Evolutionary conservation across 2,329 filamentous ascomycete genomes (phyloP), one percentile per base, ranked within the genome.

Genomic region (Anisogramma anomala): DNA sequence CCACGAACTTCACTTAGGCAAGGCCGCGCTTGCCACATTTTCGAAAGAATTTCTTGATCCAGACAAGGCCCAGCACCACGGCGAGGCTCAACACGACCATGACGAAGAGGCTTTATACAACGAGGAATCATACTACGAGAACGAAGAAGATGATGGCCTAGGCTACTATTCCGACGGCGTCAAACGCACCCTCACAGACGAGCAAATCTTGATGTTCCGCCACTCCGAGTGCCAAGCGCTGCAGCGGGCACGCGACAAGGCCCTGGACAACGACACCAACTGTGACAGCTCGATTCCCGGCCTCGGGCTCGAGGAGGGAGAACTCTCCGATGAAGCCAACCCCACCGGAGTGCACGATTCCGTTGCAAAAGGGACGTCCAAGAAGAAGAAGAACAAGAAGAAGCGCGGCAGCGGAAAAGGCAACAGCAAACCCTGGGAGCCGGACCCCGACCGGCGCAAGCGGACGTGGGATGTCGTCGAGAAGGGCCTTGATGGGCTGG

Each of bases 141-240:
- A 67, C 14, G 68, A 71, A 20, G 75, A 79, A 19, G 74, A 79
- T 28, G 82, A 84, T 54, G 76, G 65, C 1, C 66, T 95, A 13
- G 89, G 87, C 14, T 89, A 85, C 59, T 96, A 96, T 51, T 62
- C 74, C 1, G 88, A 96, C 55, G 88, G 89, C 3, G 76, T 79
- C 47, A 91, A 91, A 57, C 81, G 89, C 30, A 94, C 87, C 14
- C 68, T 96, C 52, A 95, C 88, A 8, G 84, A 95, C 54, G 84
- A 87, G 52, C 84, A 95, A 64, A 85, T 95, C 51, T 76, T 77
- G 39, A 89, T 94, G 47, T 95, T 95, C 58, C 74, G 88, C 47
- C 85, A 93, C 56, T 89, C 84, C 2, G 89, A 96, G 59, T 72
- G 94, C 17, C 79, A 91, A 54, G 63, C 74, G 10, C 65, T 94